Evolutionary conservation across 371 early-diverging fungal species (phyloP).

Genomic region (Circinella umbellata): DNA sequence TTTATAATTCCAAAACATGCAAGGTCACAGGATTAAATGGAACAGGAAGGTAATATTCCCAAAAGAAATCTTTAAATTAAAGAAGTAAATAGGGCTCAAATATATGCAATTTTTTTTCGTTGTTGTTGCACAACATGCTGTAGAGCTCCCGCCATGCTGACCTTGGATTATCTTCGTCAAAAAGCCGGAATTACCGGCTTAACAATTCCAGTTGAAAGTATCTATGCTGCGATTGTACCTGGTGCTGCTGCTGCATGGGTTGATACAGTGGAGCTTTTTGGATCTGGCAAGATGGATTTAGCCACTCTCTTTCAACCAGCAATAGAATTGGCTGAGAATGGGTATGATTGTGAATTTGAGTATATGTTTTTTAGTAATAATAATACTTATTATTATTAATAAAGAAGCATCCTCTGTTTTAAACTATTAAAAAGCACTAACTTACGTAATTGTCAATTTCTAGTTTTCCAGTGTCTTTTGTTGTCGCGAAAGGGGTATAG

Average conservation of each 20-base stretch:
- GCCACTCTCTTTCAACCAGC: constrained; percentile 71
- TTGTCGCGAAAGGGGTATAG: no score
- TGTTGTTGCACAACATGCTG: not conserved
- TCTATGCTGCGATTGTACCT: constrained; percentile 79
- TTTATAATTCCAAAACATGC: constrained; percentile 68
- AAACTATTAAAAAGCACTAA: not conserved
- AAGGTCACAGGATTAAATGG: constrained; percentile 76
- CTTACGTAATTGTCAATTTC: no score
- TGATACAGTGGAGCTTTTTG: constrained; percentile 74
- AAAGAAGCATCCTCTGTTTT: no score
- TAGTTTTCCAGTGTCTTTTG: no score
- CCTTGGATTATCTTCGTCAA: constrained; percentile 43
- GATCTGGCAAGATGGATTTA: constrained; percentile 68
- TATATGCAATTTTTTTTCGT: not conserved
- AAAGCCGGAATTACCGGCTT: constrained; percentile 33
- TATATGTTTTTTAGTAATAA: not conserved
- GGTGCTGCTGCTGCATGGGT: constrained; percentile 86
- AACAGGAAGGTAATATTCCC: constrained; percentile 61
- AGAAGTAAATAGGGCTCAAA: not conserved
- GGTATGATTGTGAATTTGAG: constrained; percentile 37
- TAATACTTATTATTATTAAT: not conserved
- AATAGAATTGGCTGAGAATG: constrained; percentile 73
- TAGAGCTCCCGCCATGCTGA: constrained; percentile 68
- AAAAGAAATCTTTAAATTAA: not conserved
- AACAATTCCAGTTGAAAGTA: constrained; percentile 49